Conservation (phyloP, 2,329 filamentous ascomycete genomes). For the Penicillium sp. region DNA sequence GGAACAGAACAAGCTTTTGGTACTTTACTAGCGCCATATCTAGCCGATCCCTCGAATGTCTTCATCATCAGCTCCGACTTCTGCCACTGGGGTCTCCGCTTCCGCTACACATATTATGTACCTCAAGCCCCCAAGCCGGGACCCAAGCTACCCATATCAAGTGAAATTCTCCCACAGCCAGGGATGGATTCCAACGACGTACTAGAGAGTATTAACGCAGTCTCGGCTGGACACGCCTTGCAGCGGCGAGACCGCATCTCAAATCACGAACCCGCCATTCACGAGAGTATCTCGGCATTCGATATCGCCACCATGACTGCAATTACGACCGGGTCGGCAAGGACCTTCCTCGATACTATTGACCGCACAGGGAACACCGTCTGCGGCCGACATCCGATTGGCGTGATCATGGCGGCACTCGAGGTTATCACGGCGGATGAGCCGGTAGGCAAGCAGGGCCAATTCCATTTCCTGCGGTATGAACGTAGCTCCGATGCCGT, state of each 20-base stretch:
- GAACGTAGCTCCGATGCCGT: conserved; percentile 77
- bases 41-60: conserved; percentile 69
- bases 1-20: conserved; percentile 68
- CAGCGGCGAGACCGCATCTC: conserved; percentile 34
- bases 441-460: conserved; percentile 44
- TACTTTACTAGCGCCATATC: conserved; percentile 69
- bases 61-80: conserved; percentile 96
- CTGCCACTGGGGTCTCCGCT: conserved; percentile 89
- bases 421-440: conserved; percentile 57
- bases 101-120: conserved; percentile 79
- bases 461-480: conserved; percentile 80
- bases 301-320: conserved; percentile 82
- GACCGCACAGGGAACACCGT: conserved; percentile 81
- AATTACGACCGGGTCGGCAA: conserved; percentile 72
- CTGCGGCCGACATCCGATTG: conserved; percentile 92
- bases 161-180: conserved; percentile 44
- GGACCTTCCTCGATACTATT: conserved; percentile 67
- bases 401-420: conserved; percentile 83
- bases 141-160: conserved; percentile 37
- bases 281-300: conserved; percentile 78
- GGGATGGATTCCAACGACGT: conserved; percentile 27
- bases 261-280: conserved; percentile 56
- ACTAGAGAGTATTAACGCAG: conserved; percentile 28
- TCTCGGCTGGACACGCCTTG: conserved; percentile 29
- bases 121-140: conserved; percentile 45